Evolutionary conservation across 78 protist genomes (phyloP).

Genomic region (Pigoraptor vietnamica): DNA sequence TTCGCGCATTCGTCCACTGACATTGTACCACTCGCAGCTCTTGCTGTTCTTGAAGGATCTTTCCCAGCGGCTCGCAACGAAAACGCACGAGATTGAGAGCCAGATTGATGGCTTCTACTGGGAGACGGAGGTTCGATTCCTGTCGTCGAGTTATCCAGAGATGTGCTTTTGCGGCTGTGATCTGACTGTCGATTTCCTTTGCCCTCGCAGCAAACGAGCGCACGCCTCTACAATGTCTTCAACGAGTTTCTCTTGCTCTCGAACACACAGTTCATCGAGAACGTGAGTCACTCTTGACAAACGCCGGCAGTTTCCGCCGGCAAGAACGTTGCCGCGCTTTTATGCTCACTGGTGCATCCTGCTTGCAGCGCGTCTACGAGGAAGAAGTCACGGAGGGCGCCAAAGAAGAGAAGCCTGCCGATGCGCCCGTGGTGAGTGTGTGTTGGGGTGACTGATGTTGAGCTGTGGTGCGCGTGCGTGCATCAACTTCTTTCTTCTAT

Average conservation of each 20-base stretch:
- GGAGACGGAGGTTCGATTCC: too few species aligned
- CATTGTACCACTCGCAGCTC: background rate
- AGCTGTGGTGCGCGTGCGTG: background rate
- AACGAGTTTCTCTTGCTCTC: constrained; percentile 68
- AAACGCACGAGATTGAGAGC: constrained; percentile 54
- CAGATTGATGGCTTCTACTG: constrained; percentile 47
- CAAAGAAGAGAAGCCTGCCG: background rate
- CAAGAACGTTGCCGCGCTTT: background rate
- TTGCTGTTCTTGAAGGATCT: constrained; percentile 53
- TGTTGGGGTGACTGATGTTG: background rate
- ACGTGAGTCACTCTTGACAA: too few species aligned
- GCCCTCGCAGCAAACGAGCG: constrained; percentile 31
- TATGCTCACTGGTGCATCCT: background rate
- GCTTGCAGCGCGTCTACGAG: background rate
- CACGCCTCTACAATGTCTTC: constrained; percentile 60
- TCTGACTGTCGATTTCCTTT: too few species aligned
- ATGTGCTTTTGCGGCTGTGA: too few species aligned
- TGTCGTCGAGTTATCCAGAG: too few species aligned
- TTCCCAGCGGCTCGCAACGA: constrained; percentile 28
- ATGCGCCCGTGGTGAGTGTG: background rate
- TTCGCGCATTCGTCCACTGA: background rate
- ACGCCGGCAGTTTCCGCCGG: too few species aligned
- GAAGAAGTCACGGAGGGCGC: background rate
- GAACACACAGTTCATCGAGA: constrained; percentile 69
- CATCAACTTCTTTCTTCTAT: background rate